Base-by-base conservation (phyloP, 2,329 filamentous ascomycete species). In the Dactylellina drechsleri region DNA sequence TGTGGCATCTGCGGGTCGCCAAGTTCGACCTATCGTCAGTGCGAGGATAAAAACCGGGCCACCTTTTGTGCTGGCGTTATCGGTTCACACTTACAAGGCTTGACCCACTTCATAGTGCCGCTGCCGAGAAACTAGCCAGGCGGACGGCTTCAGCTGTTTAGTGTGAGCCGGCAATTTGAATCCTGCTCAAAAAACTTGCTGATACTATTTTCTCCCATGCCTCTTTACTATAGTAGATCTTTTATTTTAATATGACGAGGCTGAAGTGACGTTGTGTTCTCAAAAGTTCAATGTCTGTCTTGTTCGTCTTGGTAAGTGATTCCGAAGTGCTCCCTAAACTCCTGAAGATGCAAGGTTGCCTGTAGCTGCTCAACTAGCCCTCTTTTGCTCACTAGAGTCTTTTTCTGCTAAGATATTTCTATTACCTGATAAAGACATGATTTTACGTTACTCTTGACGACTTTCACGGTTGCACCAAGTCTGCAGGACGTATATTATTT, bases 271-370 rank as follows among this genome's bases (percentile, higher is more conserved):
- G 56, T 68, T 60, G 31, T 47, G 15, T 47, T 47, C 43, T n/a
- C 15, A 31, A 45, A 47, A 47, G 36, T 47, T 28, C 16, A 40
- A 41, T 54, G 61, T 57, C 56, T 47, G 43, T 56, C 49, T 58
- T 23, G 47, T 20, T 45, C 36, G 23, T 36, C 31, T 36, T 54
- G 66, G 66, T 70, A 70, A 23, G 66, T 70, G 6, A 70, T 70
- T 70, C 66, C 66, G 66, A 70, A 70, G 45, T 41, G 57, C 66
- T 70, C 50, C 12, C 26, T 12, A 49, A 60, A 43, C 31, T 36
- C 16, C n/a, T 45, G 43, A 62, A 62, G 50, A 40, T 68, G 65
- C 66, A 70, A 70, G 58, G 66, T 70, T 70, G 66, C 26, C 31
- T 50, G 40, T 50, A 50, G 36, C 13, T 15, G 15, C 16, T 47